phyloP scores from a whole-genome alignment of 108 stramenopile genomes.

The Aurantiochytrium sp. region DNA sequence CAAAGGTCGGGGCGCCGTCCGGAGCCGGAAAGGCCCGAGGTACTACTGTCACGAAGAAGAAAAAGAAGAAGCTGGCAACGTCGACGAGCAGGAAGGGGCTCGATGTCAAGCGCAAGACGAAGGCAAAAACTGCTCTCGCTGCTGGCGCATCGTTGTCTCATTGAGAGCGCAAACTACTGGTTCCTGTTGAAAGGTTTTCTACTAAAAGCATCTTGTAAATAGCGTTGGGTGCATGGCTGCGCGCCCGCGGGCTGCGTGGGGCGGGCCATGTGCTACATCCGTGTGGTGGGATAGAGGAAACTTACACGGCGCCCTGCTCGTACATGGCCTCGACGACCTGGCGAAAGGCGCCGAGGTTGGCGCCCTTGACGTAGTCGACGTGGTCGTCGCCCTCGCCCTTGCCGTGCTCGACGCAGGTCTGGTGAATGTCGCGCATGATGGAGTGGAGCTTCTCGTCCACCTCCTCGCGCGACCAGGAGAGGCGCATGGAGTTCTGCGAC shows the following conservation, averaged over 20 bases:
- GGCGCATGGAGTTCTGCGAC: conserved; percentile 71
- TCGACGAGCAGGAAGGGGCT: neutral
- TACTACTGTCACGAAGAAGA: no score
- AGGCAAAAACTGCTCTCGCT: neutral
- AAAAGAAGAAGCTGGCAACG: neutral
- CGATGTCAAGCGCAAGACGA: neutral
- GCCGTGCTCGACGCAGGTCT: conserved; percentile 60
- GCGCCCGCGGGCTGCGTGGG: no score
- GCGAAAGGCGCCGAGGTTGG: conserved; percentile 88
- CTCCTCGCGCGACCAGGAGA: conserved; percentile 65
- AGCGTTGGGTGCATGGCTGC: no score
- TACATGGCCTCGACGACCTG: conserved; percentile 91
- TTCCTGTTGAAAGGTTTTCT: no score
- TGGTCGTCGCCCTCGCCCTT: conserved; percentile 41
- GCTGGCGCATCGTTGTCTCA: no score
- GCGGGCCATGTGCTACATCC: no score
- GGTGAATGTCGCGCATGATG: conserved; percentile 72
- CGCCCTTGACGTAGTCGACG: conserved; percentile 68
- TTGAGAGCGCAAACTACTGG: no score
- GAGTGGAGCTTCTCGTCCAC: conserved; percentile 68
- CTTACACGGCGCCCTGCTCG: conserved; percentile 85
- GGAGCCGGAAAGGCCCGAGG: neutral
- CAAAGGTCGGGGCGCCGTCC: no score
- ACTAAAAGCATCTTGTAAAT: no score
- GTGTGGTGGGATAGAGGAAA: neutral